phyloP scores from a whole-genome alignment of 106 monocot genomes.

The Allium sativum region DNA sequence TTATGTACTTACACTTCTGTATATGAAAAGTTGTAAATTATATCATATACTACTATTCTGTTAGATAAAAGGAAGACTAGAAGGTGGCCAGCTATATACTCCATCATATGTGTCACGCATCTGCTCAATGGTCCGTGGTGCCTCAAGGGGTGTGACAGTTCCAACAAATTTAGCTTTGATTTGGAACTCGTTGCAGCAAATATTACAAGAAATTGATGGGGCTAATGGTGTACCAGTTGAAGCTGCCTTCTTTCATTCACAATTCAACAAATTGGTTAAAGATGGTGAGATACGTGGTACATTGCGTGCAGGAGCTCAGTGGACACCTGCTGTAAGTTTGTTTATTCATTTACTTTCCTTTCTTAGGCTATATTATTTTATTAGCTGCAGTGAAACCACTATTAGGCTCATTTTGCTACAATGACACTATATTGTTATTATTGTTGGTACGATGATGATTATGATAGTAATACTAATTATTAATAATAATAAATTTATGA shows the following conservation, averaged over 20 bases:
- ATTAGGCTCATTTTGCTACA: no score
- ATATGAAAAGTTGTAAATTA: neutral
- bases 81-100: slow-evolving; percentile 91
- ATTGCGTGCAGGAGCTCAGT: slow-evolving; percentile 81
- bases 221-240: slow-evolving; percentile 70
- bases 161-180: slow-evolving; percentile 69
- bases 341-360: neutral
- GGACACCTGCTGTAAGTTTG: slow-evolving; percentile 82
- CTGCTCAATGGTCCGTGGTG: slow-evolving; percentile 90
- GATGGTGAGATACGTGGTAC: slow-evolving; percentile 75
- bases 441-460: no score
- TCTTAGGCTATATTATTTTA: neutral
- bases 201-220: slow-evolving; percentile 62
- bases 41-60: neutral
- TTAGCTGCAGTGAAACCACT: no score
- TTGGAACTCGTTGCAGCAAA: slow-evolving; percentile 76
- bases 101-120: slow-evolving; percentile 84
- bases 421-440: no score
- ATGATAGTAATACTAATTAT: no score
- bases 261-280: slow-evolving; percentile 74
- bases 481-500: no score
- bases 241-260: slow-evolving; percentile 71
- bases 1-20: no score
- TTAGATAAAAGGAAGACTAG: slow-evolving; percentile 86
- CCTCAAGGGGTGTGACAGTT: slow-evolving; percentile 75